Percentiles rank a stretch among this genome's conserved stretches.
phyloP scores from a whole-genome alignment of 2,329 filamentous ascomycete species.

The Albophoma yamanashiensis region DNA sequence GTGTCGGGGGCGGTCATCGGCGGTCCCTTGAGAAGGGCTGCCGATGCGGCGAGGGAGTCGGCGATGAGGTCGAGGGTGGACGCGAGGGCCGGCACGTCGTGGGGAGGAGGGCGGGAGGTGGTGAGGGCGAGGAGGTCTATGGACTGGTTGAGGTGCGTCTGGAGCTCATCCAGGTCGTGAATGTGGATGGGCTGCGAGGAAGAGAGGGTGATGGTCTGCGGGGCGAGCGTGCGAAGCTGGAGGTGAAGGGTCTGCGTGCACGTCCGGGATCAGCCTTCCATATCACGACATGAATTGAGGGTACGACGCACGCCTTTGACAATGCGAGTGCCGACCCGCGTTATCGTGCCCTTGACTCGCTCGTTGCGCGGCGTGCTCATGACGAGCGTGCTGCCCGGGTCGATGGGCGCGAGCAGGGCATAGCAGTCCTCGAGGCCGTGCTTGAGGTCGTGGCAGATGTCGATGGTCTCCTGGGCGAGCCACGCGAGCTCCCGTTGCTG shows the following conservation, averaged over 20 bases:
- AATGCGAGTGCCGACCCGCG: conserved; percentile 79
- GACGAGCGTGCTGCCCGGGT: conserved; percentile 80
- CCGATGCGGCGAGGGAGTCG: conserved; percentile 41
- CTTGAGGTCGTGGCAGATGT: conserved; percentile 38
- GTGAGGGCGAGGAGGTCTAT: conserved; percentile 76
- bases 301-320: conserved; percentile 66
- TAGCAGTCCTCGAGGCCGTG: conserved; percentile 80
- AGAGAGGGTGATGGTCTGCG: conserved; percentile 37
- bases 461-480: conserved; percentile 39
- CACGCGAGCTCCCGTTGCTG: conserved; percentile 43
- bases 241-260: conserved; percentile 54
- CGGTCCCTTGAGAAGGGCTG: conserved; percentile 44
- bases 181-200: conserved; percentile 45
- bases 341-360: conserved; percentile 84
- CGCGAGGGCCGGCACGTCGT: conserved; percentile 44
- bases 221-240: conserved; percentile 57
- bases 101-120: conserved; percentile 46
- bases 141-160: conserved; percentile 70
- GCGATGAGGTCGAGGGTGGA: conserved; percentile 46
- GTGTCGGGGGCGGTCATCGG: conserved; percentile 26
- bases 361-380: conserved; percentile 82
- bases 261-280: background rate
- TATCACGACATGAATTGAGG: background rate
- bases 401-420: conserved; percentile 70
- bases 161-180: conserved; percentile 58